These are phyloP conservation scores for Teunomyces atbi DNA, from an alignment of 805 yeast species.

Conservation along the genomic window DNA sequence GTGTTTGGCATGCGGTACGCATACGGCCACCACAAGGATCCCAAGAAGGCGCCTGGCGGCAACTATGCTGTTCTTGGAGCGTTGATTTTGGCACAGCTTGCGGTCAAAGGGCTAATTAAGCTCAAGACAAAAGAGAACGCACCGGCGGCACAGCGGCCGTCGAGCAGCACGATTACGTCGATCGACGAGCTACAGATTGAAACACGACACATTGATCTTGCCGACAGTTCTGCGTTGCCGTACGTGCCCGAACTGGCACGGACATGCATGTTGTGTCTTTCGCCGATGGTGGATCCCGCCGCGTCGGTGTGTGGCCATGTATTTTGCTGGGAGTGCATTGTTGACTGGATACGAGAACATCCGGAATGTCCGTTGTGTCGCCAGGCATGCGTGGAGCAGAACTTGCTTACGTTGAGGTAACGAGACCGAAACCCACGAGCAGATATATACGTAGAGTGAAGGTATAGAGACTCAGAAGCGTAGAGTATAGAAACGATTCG, in stretches of 20 bases:
- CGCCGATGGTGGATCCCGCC: constrained; percentile 77
- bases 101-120: constrained; percentile 41
- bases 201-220: constrained; percentile 42
- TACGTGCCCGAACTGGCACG: constrained; percentile 72
- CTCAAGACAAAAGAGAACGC: constrained; percentile 17
- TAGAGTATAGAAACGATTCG: no score
- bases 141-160: not conserved
- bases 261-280: constrained; percentile 80
- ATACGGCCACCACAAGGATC: constrained; percentile 58
- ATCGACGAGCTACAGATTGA: constrained; percentile 9
- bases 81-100: constrained; percentile 52
- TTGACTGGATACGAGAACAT: constrained; percentile 84
- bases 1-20: constrained; percentile 79
- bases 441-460: no score
- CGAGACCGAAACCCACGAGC: not conserved
- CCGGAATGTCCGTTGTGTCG: constrained; percentile 93
- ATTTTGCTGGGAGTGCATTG: constrained; percentile 89
- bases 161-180: not conserved
- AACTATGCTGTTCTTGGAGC: constrained; percentile 77
- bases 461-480: no score
- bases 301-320: constrained; percentile 89
- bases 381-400: constrained; percentile 61
- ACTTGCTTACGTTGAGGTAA: constrained; percentile 55
- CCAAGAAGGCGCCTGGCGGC: constrained; percentile 42
- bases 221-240: constrained; percentile 56